These are phyloP conservation scores for Chaetoceros muelleri DNA, from an alignment of 108 stramenopile species.

Conservation along the genomic window DNA sequence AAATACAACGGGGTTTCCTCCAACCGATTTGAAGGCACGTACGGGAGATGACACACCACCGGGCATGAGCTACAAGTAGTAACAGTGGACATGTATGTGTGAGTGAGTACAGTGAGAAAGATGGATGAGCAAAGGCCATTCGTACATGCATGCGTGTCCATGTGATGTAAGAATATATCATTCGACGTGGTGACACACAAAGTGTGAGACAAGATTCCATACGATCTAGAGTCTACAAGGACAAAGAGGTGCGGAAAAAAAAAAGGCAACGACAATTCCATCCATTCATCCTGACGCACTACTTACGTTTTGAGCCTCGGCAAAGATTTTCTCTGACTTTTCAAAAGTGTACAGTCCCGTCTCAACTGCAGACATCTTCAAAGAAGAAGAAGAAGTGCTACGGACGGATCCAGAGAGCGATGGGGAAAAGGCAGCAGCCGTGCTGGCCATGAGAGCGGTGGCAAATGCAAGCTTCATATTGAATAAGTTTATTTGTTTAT, in stretches of 20 bases:
- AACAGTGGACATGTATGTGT: conserved; percentile 1
- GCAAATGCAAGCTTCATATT: conserved; percentile 62
- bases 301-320: conserved; percentile 72
- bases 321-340: conserved; percentile 84
- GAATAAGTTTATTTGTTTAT: no score
- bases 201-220: no score
- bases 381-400: conserved; percentile 11
- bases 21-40: conserved; percentile 96
- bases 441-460: conserved; percentile 47
- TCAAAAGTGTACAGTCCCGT: conserved; percentile 58
- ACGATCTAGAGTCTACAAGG: no score
- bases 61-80: conserved; percentile 80
- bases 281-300: no score
- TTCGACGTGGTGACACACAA: no score
- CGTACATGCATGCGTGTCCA: no score
- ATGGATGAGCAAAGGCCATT: background rate
- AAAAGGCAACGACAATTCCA: no score
- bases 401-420: conserved; percentile 9
- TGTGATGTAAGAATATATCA: no score
- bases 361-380: conserved; percentile 18
- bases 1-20: conserved; percentile 96
- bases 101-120: conserved; percentile 2
- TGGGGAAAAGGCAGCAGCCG: conserved; percentile 55
- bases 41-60: conserved; percentile 97
- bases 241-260: no score